Percentiles rank a stretch among this genome's conserved stretches.
Evolutionary conservation across 192 early-diverging fungal species (phyloP).

Genomic region (Mortierella antarctica): DNA sequence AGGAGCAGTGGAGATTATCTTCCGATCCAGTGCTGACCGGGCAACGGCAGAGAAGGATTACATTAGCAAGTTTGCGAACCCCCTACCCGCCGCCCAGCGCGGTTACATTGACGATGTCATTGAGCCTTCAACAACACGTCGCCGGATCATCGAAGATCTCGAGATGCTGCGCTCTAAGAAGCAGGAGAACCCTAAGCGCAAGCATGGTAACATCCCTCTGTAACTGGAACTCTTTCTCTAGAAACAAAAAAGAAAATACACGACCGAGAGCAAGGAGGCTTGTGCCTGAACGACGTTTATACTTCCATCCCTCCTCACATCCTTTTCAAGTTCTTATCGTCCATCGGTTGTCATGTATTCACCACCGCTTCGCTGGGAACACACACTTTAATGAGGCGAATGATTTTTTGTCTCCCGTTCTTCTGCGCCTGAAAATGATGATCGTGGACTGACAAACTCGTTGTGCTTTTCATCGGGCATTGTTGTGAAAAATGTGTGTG

Average conservation of each 20-base stretch:
- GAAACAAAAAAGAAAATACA: constrained; percentile 5
- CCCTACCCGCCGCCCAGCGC: constrained; percentile 91
- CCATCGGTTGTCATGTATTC: too few relatives aligned
- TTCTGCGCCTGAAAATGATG: too few relatives aligned
- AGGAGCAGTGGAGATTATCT: constrained; percentile 98
- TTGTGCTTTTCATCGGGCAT: too few relatives aligned
- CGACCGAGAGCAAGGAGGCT: too few relatives aligned
- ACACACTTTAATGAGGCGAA: too few relatives aligned
- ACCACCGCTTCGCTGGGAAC: too few relatives aligned
- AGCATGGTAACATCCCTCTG: constrained; percentile 95
- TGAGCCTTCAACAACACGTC: constrained; percentile 76
- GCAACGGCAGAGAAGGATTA: constrained; percentile 86
- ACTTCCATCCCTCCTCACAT: too few relatives aligned
- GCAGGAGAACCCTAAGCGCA: constrained; percentile 83
- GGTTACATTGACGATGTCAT: constrained; percentile 86
- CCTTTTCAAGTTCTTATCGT: too few relatives aligned
- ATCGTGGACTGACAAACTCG: too few relatives aligned
- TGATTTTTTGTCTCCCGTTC: too few relatives aligned
- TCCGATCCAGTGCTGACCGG: constrained; percentile 73
- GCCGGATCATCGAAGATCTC: constrained; percentile 89
- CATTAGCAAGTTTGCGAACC: constrained; percentile 92
- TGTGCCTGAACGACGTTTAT: too few relatives aligned
- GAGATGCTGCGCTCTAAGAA: constrained; percentile 83
- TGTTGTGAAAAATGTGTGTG: too few relatives aligned
- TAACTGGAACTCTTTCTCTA: constrained; percentile 47